Base-by-base conservation (phyloP, 225 moss, liverwort and hornwort species). In the Straminergon stramineum region DNA sequence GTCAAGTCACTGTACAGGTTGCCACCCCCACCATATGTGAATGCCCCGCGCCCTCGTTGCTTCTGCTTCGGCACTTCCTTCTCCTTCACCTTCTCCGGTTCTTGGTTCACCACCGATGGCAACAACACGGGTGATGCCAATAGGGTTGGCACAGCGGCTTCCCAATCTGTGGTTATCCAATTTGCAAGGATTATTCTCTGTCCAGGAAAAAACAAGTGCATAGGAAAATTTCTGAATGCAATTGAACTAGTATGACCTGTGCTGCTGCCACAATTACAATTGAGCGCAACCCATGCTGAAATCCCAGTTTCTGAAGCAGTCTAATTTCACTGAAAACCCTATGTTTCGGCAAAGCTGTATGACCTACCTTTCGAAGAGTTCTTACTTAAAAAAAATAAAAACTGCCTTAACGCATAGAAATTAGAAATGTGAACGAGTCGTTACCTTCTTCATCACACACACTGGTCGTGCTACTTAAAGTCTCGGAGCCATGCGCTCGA, bases 1-100 rank as follows among this genome's bases (percentile, higher is more conserved):
- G 88, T 27, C 79, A 92, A 85, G 84, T 99, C 97, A 63, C 97
- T 99, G 92, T 99, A 97, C 89, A 99, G 89, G 88, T 93, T 91
- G 41, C 96, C 97, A 64, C 87, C 91, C 61, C 93, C 96, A 82
- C 99, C 99, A 79, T 96, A 97, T 19, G 97, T 97, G 87, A 99
- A 99, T 26, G 99, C 91, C 30, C 99, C 97, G 71, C 99, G 95
- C 79, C 99, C 99, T 85, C 97, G 93, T 89, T 97, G 97, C 95
- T 95, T 96, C 84, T 99, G 96, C 92, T 95, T 96, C 83, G 84
- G 61, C 45, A 80, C 61, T 56, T 86, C 93, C 86, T 92, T 94
- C 82, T 90, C 91, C 66, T 84, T 93, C 78, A 90, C 87, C 73
- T 43, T 56, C 75, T 91, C 90, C 41, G 91, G 76, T 35, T 82